A percentile compares a stretch with the other conserved stretches of the same genome.
Evolutionary conservation across 805 yeast species (phyloP).

Genomic region (Starmera dryadoides): DNA sequence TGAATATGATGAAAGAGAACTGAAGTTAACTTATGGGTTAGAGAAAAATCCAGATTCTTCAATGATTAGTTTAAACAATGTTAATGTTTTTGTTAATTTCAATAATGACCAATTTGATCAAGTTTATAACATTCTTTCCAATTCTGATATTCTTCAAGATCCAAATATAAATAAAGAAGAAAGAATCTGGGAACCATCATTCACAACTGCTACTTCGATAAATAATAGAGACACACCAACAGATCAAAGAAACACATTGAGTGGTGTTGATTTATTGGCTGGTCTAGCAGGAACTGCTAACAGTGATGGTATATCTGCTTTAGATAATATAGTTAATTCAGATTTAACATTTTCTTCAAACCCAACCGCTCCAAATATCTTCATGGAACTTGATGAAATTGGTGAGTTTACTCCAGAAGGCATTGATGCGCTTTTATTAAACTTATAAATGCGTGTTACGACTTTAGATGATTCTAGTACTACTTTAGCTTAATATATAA

Average conservation of each 20-base stretch:
- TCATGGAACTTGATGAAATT: constrained; percentile 7
- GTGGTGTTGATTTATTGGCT: no score
- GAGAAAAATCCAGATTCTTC: not conserved
- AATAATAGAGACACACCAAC: no score
- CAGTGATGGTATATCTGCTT: no score
- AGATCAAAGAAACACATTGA: no score
- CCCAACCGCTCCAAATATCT: not conserved
- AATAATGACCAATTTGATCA: constrained; percentile 4
- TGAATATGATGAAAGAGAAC: constrained; percentile 7
- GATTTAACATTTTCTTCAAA: not conserved
- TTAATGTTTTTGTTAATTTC: constrained; percentile 10
- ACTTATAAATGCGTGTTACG: no score
- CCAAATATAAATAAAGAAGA: constrained; percentile 6
- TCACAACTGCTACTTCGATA: not conserved
- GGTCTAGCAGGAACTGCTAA: no score
- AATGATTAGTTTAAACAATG: constrained; percentile 12
- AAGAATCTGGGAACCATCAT: constrained; percentile 17
- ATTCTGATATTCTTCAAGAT: constrained; percentile 8
- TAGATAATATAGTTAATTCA: no score
- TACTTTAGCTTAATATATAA: no score
- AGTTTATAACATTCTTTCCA: not conserved
- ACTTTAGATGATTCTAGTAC: no score
- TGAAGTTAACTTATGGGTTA: not conserved
- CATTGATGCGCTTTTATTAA: no score
- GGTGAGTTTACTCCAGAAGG: no score